Percentiles rank a stretch among this genome's conserved stretches.
Conservation (phyloP, 1,284 basidiomycete genomes). For the Cystobasidium slooffiae region DNA sequence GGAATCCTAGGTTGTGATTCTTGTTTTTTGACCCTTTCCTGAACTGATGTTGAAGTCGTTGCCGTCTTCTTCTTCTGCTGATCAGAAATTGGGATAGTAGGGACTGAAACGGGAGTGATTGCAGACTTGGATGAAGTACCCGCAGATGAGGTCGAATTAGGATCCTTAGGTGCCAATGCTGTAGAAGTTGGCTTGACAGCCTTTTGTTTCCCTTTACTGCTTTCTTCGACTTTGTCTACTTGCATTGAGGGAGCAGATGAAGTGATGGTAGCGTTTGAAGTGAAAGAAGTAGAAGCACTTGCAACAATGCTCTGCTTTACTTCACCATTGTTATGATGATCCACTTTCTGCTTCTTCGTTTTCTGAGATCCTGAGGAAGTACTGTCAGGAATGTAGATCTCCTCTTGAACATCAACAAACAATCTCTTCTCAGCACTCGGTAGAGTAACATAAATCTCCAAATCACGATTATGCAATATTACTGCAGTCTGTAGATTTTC, state of each 20-base stretch:
- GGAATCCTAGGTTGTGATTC: neutral
- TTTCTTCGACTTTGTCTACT: neutral
- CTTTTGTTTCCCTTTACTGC: neutral
- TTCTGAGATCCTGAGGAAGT: neutral
- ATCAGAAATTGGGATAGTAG: too few relatives aligned
- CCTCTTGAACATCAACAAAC: slow-evolving; percentile 30
- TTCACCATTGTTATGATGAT: neutral
- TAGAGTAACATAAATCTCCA: slow-evolving; percentile 29
- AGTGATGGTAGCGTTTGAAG: neutral
- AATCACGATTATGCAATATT: slow-evolving; percentile 6
- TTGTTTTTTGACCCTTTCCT: neutral
- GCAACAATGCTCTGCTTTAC: neutral
- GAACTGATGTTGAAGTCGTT: neutral
- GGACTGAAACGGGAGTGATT: neutral
- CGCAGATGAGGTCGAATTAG: neutral
- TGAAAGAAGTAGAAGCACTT: neutral
- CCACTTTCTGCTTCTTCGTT: neutral
- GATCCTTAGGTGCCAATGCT: neutral
- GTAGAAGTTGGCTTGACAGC: neutral
- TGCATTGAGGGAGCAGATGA: neutral
- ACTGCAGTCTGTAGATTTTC: slow-evolving; percentile 8
- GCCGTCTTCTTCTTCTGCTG: neutral
- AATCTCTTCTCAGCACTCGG: slow-evolving; percentile 13
- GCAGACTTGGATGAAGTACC: neutral
- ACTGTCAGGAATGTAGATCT: neutral